Percentiles rank a stretch among this genome's conserved stretches.
These are phyloP conservation scores for Fusarium brachygibbosum DNA, from an alignment of 2,329 filamentous ascomycete genomes.

Conservation along the genomic window DNA sequence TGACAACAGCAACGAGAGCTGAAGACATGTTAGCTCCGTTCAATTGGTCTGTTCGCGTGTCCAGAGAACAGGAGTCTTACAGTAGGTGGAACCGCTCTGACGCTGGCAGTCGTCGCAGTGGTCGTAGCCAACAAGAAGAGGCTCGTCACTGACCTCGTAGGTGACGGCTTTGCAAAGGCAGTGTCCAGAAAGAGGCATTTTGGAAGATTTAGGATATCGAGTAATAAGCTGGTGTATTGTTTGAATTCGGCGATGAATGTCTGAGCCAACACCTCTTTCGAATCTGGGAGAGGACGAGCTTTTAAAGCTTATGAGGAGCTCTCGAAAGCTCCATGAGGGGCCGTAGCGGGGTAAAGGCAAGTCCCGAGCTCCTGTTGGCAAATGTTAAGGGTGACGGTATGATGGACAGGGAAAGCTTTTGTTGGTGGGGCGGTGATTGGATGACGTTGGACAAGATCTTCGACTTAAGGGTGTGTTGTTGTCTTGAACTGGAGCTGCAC, in stretches of 20 bases:
- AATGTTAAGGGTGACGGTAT: conserved; percentile 33
- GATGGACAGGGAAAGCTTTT: conserved; percentile 33
- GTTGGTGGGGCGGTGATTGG: conserved; percentile 49
- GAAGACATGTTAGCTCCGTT: conserved; percentile 13
- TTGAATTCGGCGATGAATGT: conserved; percentile 17
- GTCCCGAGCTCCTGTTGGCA: conserved; percentile 29
- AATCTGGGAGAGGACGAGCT: conserved; percentile 4
- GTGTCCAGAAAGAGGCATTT: conserved; percentile 76
- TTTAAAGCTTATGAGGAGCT: conserved; percentile 37
- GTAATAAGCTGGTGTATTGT: conserved; percentile 15
- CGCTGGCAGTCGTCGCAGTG: conserved; percentile 82
- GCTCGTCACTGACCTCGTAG: conserved; percentile 70
- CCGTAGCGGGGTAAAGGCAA: conserved; percentile 49
- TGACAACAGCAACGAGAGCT: conserved; percentile 76
- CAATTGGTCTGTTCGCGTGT: neutral
- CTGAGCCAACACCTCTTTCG: neutral
- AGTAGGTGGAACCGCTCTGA: conserved; percentile 77
- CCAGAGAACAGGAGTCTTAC: conserved; percentile 56
- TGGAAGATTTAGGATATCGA: conserved; percentile 47
- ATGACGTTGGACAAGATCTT: conserved; percentile 49
- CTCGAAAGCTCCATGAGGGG: conserved; percentile 45
- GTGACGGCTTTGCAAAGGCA: conserved; percentile 80
- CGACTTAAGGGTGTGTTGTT: conserved; percentile 22
- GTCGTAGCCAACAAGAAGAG: conserved; percentile 73
- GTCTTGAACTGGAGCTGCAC: conserved; percentile 24